phyloP scores from a whole-genome alignment of 2,329 filamentous ascomycete species.

The Zymoseptoria pseudotritici region DNA sequence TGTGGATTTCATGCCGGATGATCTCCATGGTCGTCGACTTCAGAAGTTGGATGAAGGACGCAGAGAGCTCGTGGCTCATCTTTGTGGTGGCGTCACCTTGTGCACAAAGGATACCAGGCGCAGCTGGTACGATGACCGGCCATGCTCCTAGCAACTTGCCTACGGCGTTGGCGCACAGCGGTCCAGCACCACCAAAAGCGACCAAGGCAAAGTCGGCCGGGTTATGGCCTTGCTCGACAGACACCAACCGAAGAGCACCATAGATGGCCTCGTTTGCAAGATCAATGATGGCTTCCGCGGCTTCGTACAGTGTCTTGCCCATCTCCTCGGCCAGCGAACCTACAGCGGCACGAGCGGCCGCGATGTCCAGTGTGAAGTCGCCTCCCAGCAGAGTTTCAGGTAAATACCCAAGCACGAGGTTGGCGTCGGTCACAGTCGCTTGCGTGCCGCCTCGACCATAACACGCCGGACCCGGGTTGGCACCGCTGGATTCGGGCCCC shows the following conservation, averaged over 20 bases:
- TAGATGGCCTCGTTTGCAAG: constrained; percentile 24
- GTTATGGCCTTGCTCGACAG: constrained; percentile 22
- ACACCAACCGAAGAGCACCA: constrained; percentile 21
- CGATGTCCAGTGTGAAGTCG: constrained; percentile 22
- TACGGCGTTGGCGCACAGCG: constrained; percentile 19
- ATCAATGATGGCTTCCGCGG: constrained; percentile 22
- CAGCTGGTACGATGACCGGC: constrained; percentile 23
- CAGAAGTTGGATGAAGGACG: constrained; percentile 21
- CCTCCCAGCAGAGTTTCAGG: constrained; percentile 21
- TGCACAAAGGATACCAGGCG: constrained; percentile 22
- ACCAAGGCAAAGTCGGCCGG: constrained; percentile 24
- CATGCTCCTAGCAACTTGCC: constrained; percentile 23
- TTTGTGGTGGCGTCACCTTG: constrained; percentile 23
- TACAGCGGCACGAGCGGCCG: constrained; percentile 18
- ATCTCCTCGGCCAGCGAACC: constrained; percentile 19
- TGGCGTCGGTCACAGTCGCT: constrained; percentile 22
- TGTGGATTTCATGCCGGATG: constrained; percentile 13
- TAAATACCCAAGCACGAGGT: constrained; percentile 21
- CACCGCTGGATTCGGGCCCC: constrained; percentile 19
- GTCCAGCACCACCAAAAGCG: constrained; percentile 21
- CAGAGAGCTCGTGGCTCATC: constrained; percentile 23
- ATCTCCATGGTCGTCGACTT: constrained; percentile 18
- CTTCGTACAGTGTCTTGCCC: constrained; percentile 21
- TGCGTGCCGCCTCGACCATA: constrained; percentile 22
- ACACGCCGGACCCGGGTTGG: constrained; percentile 20